These are phyloP conservation scores for Leishmania braziliensis DNA, from an alignment of 208 protist species.

Conservation along the genomic window DNA sequence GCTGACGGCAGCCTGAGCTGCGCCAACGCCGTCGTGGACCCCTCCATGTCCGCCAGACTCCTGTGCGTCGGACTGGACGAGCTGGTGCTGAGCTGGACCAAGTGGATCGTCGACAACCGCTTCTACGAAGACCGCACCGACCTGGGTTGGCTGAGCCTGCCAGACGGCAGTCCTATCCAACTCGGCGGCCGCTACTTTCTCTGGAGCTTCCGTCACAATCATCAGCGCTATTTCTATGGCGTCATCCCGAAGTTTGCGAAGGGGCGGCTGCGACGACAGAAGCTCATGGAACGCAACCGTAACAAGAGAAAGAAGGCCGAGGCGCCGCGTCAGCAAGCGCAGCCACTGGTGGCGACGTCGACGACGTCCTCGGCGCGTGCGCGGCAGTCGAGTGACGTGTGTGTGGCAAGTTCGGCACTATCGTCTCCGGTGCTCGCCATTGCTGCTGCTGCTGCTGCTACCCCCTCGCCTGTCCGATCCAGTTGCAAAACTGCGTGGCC, in stretches of 20 bases:
- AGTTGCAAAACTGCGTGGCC: neutral
- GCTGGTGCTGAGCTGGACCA: constrained; percentile 60
- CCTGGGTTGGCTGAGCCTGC: constrained; percentile 43
- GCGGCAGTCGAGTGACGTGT: neutral
- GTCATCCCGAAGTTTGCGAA: constrained; percentile 70
- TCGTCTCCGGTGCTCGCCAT: neutral
- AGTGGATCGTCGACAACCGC: constrained; percentile 49
- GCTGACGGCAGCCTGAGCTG: neutral
- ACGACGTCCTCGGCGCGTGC: neutral
- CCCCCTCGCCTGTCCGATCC: neutral
- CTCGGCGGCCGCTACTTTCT: constrained; percentile 57
- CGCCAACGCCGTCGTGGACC: constrained; percentile 17
- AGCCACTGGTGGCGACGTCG: neutral
- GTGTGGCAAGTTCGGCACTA: neutral
- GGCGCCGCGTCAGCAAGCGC: neutral
- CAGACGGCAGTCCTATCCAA: constrained; percentile 34
- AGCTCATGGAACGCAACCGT: constrained; percentile 32
- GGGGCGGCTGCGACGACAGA: constrained; percentile 39
- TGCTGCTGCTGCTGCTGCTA: neutral
- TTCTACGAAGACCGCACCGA: constrained; percentile 57
- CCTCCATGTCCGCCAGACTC: constrained; percentile 37
- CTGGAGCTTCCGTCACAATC: constrained; percentile 60
- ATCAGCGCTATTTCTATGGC: constrained; percentile 63
- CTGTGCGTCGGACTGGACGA: constrained; percentile 46
- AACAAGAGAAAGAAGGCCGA: constrained; percentile 27